Base-by-base conservation (phyloP, 208 protist genomes). In the Crithidia acanthocephali region DNA sequence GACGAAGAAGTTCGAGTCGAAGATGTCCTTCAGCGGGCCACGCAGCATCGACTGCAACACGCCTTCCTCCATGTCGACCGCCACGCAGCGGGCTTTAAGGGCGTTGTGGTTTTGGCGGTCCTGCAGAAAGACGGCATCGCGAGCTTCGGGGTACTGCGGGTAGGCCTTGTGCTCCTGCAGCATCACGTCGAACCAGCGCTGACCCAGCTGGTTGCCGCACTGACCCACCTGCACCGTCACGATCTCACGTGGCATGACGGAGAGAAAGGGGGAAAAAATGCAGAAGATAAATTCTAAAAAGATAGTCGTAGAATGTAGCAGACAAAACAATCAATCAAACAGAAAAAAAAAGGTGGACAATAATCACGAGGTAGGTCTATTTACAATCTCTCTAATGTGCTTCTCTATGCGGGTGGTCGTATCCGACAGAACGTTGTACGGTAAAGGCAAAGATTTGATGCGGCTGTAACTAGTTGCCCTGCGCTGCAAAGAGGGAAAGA, bases 41-140 rank as follows among this genome's bases (percentile, higher is more conserved):
- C 81, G 74, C 53, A 97, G 33, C 79, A 98, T 89, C 16, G 88
- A 62, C 30, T 84, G 77, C 55, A 99, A 74, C 9, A 98, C 97
- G 64, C 96, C 96, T 61, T 98, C 86, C 82, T 99, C 97, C 93
- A 98, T 98, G 78, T 99, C 98, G 28, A 99, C 86, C 0, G 98
- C 85, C 16, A 99, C 91, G 44, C 97, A 98, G 35, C 97, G 88
- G 16, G 97, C 97, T 61, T 93, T 97, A 0, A 98, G 76, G 16
- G 22, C 30, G 13, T 60, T 48, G 20, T 40, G 23, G 25, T 50
- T 37, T 11, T 57, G 32, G 2, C 37, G 27, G 35, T 66, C 70
- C 35, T 74, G 63, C 27, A 76, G 51, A 65, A 96, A 96, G 51
- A 96, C 76, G 23, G 92, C 83, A 37, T 94, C 86, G 23, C 89